These are phyloP conservation scores for Plasmodium billcollinsi DNA, from an alignment of 169 alveolate species.

Conservation along the genomic window DNA sequence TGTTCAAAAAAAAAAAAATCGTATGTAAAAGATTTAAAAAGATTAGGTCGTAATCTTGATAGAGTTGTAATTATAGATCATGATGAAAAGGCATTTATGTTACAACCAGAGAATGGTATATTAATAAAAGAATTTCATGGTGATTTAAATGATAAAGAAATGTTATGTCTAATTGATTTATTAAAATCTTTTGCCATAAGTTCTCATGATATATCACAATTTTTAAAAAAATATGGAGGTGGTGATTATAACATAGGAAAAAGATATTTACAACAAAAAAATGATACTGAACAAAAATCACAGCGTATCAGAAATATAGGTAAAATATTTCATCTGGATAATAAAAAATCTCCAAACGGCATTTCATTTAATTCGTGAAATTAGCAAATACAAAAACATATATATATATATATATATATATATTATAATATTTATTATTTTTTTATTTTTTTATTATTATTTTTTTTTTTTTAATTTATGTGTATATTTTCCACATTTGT, in stretches of 20 bases:
- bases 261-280: slow-evolving; percentile 78
- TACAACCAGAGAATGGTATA: slow-evolving; percentile 90
- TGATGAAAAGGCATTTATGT: slow-evolving; percentile 85
- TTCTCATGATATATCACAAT: slow-evolving; percentile 82
- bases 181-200: slow-evolving; percentile 89
- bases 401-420: too few relatives aligned
- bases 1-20: slow-evolving; percentile 87
- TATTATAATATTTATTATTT: too few relatives aligned
- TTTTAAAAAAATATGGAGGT: slow-evolving; percentile 85
- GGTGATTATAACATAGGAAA: slow-evolving; percentile 86
- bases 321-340: slow-evolving; percentile 62
- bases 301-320: slow-evolving; percentile 63
- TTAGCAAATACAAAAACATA: neutral
- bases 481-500: too few relatives aligned
- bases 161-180: slow-evolving; percentile 84
- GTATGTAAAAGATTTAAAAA: slow-evolving; percentile 84
- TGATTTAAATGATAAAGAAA: slow-evolving; percentile 88
- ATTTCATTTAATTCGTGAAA: slow-evolving; percentile 48
- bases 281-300: slow-evolving; percentile 71
- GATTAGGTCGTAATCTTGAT: slow-evolving; percentile 90
- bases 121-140: slow-evolving; percentile 88
- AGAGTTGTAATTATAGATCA: slow-evolving; percentile 90
- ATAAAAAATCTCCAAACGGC: slow-evolving; percentile 48
- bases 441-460: too few relatives aligned
- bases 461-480: too few relatives aligned